Percentiles rank a stretch among this genome's conserved stretches.
phyloP scores from a whole-genome alignment of 805 yeast genomes.

The Candida cerambycidarum region DNA sequence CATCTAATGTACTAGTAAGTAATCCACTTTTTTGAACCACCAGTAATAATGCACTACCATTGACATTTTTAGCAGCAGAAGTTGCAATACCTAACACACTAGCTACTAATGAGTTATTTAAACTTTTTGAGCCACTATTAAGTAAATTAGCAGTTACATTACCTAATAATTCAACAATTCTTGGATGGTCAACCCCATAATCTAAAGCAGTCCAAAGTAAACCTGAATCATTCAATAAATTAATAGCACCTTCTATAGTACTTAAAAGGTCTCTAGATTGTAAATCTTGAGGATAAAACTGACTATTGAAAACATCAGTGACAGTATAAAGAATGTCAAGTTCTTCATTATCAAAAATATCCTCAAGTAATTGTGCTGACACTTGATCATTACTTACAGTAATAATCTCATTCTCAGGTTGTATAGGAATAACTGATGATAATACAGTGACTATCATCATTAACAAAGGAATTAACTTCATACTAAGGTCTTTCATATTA shows the following conservation, averaged over 20 bases:
- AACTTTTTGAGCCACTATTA: conserved; percentile 2
- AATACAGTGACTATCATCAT: conserved; percentile 3
- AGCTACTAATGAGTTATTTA: conserved; percentile 8
- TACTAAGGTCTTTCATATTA: too few species aligned
- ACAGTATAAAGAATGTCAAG: conserved; percentile 9
- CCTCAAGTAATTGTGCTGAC: conserved; percentile 1
- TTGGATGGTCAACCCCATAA: conserved; percentile 31
- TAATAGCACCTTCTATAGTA: conserved; percentile 24
- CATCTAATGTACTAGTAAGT: conserved; percentile 33
- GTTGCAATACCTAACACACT: conserved; percentile 6
- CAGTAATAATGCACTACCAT: conserved; percentile 22
- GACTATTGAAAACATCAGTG: background rate
- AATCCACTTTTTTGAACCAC: conserved; percentile 36
- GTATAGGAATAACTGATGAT: conserved; percentile 3
- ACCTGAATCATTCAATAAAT: conserved; percentile 31
- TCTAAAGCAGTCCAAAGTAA: conserved; percentile 36
- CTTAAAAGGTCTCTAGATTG: conserved; percentile 21
- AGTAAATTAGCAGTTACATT: conserved; percentile 29
- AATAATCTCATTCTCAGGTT: background rate
- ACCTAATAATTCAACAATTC: conserved; percentile 27
- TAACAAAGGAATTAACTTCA: background rate
- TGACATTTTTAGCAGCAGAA: conserved; percentile 11
- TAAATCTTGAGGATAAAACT: conserved; percentile 1
- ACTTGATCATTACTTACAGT: background rate
- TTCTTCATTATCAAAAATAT: conserved; percentile 12